Conservation (phyloP, 2,329 filamentous ascomycete genomes). For the Scorias spongiosa region DNA sequence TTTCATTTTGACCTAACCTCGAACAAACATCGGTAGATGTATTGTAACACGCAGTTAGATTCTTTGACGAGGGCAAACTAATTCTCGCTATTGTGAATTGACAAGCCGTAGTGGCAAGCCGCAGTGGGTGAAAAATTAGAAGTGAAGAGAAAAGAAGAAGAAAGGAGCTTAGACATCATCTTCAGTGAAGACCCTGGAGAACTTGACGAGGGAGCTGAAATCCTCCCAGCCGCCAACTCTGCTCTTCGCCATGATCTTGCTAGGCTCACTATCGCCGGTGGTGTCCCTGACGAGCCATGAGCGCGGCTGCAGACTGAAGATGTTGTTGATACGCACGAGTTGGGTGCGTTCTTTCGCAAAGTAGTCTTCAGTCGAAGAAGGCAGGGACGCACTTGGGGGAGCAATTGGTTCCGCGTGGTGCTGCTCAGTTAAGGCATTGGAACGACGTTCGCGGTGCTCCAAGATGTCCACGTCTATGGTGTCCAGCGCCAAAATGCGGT, state of each 20-base stretch:
- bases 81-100: too few species aligned
- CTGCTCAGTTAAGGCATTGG: constrained; percentile 11
- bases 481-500: constrained; percentile 71
- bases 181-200: constrained; percentile 16
- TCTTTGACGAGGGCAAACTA: too few species aligned
- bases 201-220: constrained; percentile 20
- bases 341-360: constrained; percentile 8
- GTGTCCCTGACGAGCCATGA: constrained; percentile 13
- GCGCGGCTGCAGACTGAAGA: constrained; percentile 18
- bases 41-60: too few species aligned
- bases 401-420: constrained; percentile 3
- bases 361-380: constrained; percentile 22
- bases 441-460: constrained; percentile 26
- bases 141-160: too few species aligned
- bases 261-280: constrained; percentile 1
- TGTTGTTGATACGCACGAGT: constrained; percentile 14
- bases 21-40: too few species aligned
- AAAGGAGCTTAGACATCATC: constrained; percentile 13
- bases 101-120: too few species aligned
- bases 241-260: constrained; percentile 3
- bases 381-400: constrained; percentile 2
- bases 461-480: constrained; percentile 35
- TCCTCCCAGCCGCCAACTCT: constrained; percentile 18
- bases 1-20: too few species aligned
- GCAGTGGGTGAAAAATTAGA: too few species aligned